Percentiles rank a stretch among this genome's conserved stretches.
Conservation (phyloP, 805 yeast genomes). For the Pichia sporocuriosa region DNA sequence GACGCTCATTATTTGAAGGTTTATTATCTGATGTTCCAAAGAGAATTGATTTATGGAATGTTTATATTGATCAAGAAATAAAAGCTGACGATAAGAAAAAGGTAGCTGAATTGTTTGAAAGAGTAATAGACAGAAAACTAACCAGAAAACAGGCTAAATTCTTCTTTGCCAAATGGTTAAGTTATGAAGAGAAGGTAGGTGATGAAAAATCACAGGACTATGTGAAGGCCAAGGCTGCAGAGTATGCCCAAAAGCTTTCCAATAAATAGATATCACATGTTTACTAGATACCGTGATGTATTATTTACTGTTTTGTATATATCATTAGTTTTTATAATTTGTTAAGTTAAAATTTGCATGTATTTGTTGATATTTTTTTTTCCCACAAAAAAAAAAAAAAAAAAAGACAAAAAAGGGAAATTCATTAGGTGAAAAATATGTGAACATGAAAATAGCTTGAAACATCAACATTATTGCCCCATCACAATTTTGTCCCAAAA, state of each 20-base stretch:
- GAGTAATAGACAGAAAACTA: constrained; percentile 62
- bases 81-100: constrained; percentile 59
- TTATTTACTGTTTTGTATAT: neutral
- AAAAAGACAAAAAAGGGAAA: too few species aligned
- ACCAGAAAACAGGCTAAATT: constrained; percentile 87
- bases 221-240: constrained; percentile 87
- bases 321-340: neutral
- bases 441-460: too few species aligned
- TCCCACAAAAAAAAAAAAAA: too few species aligned
- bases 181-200: constrained; percentile 61
- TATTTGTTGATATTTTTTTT: too few species aligned
- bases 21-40: constrained; percentile 83
- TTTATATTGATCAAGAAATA: constrained; percentile 89
- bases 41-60: constrained; percentile 91
- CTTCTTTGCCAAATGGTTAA: constrained; percentile 89
- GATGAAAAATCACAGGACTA: constrained; percentile 70
- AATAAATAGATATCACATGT: constrained; percentile 10
- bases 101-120: constrained; percentile 75
- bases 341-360: too few species aligned
- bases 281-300: neutral
- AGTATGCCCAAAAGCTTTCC: constrained; percentile 37
- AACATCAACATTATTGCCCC: too few species aligned
- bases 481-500: too few species aligned
- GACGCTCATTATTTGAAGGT: constrained; percentile 91
- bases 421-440: too few species aligned